A percentile compares a stretch with the other conserved stretches of the same genome.
Evolutionary conservation across 176 grass and related monocot genomes (phyloP).

Genomic region (Triticum turgidum): DNA sequence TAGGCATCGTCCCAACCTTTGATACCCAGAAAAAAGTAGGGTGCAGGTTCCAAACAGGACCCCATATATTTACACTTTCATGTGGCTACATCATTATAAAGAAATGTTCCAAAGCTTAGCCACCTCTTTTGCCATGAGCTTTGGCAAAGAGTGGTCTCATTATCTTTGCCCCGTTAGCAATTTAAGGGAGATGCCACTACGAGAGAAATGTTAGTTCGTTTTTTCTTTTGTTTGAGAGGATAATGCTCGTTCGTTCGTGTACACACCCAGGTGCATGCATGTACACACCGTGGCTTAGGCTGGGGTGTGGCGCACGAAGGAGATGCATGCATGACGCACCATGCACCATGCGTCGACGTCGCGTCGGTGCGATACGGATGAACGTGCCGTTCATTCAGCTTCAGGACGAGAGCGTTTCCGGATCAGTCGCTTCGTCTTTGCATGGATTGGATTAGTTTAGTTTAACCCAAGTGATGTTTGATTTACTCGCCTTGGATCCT

Average conservation of each 20-base stretch:
- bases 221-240: too few relatives aligned
- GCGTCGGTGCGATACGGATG: neutral
- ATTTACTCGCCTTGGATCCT: neutral
- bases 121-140: neutral
- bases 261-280: too few relatives aligned
- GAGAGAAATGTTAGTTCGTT: neutral
- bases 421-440: neutral
- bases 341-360: too few relatives aligned
- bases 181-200: neutral
- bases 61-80: neutral
- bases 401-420: neutral
- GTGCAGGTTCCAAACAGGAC: neutral
- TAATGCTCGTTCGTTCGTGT: too few relatives aligned
- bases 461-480: neutral
- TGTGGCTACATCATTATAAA: neutral
- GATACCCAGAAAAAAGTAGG: neutral
- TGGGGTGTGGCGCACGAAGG: neutral
- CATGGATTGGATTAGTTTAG: too few relatives aligned
- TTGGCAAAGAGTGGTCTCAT: neutral
- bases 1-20: neutral
- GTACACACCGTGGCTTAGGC: neutral
- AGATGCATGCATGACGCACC: neutral
- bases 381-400: neutral
- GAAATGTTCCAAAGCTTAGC: neutral
- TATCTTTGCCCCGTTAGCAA: neutral